Evolutionary conservation across 163 green algal genomes (phyloP), one percentile per base, ranked within the genome.

Genomic region (Chlamydomonas reinhardtii): DNA sequence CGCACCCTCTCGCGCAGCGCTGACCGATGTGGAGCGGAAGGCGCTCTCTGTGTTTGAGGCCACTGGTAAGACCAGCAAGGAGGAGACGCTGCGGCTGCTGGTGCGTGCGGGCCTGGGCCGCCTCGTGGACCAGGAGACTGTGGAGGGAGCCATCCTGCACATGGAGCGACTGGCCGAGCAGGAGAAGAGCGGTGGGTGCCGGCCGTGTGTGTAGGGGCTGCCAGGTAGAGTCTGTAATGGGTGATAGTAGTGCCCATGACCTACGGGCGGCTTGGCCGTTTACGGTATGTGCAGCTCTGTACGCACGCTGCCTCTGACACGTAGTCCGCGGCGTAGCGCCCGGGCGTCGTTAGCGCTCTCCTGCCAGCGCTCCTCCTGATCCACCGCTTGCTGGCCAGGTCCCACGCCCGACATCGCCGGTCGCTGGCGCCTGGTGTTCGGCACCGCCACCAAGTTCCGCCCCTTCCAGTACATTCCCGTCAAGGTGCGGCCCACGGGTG

Each of bases 391-490:
- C 39, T 48, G 5, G 39, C 8, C 80, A 86, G 80, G 54, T 27
- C 56, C 80, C 54, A 61, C 64, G 0, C 69, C 80, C 27, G 70
- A 31, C 82, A 69, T 87, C n/a, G 34, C 61, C 24, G 82, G 82
- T n/a, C 39, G 14, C 8, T 87, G 82, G 82, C 72, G 72, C 20
- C n/a, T 87, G 72, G n/a, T 87, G 31, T 87, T 87, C 32, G 72
- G 71, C 22, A 87, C 82, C 20, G 82, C 59, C 29, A 87, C 82
- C 82, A 87, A 87, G 39, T 76, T 87, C 61, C 82, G 82, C 2
- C 61, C 82, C 24, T 87, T 87, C 73, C 82, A 87, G 32, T 86
- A 79, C 35, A 86, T 86, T 19, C 80, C 80, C 34, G 69, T 86
- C 34, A 86, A 86, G 80, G 80, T 79, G 6, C 0, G 74, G 5